phyloP scores from a whole-genome alignment of 352 stramenopile genomes.

The Phytopythium chamaehyphon region DNA sequence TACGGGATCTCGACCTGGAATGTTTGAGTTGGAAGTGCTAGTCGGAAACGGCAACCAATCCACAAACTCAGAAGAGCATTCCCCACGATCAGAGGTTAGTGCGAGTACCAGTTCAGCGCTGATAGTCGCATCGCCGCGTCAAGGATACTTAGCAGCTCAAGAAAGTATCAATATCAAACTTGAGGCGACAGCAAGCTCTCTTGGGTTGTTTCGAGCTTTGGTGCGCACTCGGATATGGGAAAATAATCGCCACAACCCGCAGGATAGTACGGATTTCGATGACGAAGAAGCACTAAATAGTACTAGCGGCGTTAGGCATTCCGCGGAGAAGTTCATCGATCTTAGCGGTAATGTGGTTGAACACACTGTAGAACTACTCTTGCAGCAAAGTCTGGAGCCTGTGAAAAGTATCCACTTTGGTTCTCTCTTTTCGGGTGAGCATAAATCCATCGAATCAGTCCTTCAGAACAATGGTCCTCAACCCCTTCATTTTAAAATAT shows the following conservation, averaged over 20 bases:
- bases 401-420: constrained; percentile 65
- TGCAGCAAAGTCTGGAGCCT: constrained; percentile 32
- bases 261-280: constrained; percentile 11
- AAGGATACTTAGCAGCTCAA: constrained; percentile 23
- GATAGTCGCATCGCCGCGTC: constrained; percentile 16
- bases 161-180: constrained; percentile 44
- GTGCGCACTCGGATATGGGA: constrained; percentile 45
- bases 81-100: background rate
- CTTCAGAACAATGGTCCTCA: constrained; percentile 76
- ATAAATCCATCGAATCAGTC: constrained; percentile 49
- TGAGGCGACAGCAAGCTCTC: constrained; percentile 30
- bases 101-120: constrained; percentile 2
- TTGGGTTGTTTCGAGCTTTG: constrained; percentile 36
- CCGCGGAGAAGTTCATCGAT: constrained; percentile 71
- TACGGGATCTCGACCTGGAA: constrained; percentile 25
- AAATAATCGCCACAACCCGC: background rate
- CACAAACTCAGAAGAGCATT: background rate
- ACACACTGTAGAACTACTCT: constrained; percentile 83
- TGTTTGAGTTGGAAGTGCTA: constrained; percentile 54
- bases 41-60: constrained; percentile 6
- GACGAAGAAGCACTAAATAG: constrained; percentile 1
- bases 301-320: background rate
- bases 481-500: constrained; percentile 57
- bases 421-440: constrained; percentile 65
- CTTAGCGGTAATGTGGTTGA: constrained; percentile 75